phyloP scores from a whole-genome alignment of 371 early-diverging fungal genomes.

The Cokeromyces recurvatus region DNA sequence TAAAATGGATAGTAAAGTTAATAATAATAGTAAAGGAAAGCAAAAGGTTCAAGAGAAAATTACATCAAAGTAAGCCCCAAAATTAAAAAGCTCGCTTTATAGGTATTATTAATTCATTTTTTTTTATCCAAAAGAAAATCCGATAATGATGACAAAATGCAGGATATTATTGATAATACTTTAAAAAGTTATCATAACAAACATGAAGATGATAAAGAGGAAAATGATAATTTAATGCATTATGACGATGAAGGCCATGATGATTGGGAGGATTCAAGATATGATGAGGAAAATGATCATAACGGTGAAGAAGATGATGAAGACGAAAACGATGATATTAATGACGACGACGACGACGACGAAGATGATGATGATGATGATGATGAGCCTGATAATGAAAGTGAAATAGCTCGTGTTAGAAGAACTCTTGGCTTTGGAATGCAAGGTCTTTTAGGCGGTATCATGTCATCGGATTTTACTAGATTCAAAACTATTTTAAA shows the following conservation, averaged over 20 bases:
- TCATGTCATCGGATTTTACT: conserved; percentile 41
- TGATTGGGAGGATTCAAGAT: too few relatives aligned
- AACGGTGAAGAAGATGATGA: conserved; percentile 8
- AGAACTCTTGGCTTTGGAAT: conserved; percentile 41
- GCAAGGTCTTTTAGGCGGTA: conserved; percentile 43
- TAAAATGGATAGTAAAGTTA: conserved; percentile 2
- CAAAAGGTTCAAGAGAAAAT: conserved; percentile 4
- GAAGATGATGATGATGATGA: conserved; percentile 31
- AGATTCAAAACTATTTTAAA: conserved; percentile 46
- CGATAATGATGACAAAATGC: too few relatives aligned
- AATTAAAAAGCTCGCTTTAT: background rate
- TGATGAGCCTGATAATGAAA: conserved; percentile 35
- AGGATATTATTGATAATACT: too few relatives aligned
- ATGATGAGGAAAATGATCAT: background rate
- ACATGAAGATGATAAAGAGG: too few relatives aligned
- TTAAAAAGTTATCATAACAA: too few relatives aligned
- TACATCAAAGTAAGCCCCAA: background rate
- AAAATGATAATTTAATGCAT: too few relatives aligned
- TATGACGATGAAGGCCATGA: too few relatives aligned
- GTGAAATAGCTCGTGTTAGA: conserved; percentile 35
- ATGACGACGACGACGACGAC: conserved; percentile 19
- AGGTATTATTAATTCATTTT: too few relatives aligned
- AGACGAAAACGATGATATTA: conserved; percentile 17
- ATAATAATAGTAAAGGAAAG: conserved; percentile 15
- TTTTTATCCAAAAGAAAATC: too few relatives aligned